Conservation (phyloP, 176 grass and related monocot species). For the Tuctoria greenei region DNA sequence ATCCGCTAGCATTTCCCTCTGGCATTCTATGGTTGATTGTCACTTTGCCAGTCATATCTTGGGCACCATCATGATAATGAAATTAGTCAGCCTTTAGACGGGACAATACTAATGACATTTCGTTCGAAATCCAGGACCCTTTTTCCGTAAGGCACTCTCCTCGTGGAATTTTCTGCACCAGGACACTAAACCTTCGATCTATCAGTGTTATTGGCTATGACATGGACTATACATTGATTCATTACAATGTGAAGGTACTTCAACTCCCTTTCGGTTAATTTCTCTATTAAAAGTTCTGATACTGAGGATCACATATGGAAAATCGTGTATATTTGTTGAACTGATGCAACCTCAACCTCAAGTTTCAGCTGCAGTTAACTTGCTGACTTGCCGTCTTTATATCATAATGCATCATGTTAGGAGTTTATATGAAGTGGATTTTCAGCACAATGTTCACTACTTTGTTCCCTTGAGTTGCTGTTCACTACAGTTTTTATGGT, state of each 20-base stretch:
- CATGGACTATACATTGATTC: constrained; percentile 97
- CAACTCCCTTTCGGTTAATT: constrained; percentile 11
- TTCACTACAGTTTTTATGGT: constrained; percentile 9
- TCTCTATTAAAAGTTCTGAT: constrained; percentile 10
- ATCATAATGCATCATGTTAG: not conserved
- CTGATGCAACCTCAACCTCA: constrained; percentile 6
- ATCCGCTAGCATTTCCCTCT: constrained; percentile 9
- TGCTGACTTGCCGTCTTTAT: not conserved
- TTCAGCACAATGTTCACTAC: not conserved
- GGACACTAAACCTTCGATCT: constrained; percentile 91
- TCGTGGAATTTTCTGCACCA: constrained; percentile 90
- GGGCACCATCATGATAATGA: constrained; percentile 9
- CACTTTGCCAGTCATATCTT: not conserved
- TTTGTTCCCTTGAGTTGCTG: not conserved
- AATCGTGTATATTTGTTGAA: not conserved
- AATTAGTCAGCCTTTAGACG: constrained; percentile 12
- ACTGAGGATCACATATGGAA: not conserved
- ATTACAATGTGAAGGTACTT: constrained; percentile 95
- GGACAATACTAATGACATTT: constrained; percentile 11
- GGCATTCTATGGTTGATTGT: constrained; percentile 12
- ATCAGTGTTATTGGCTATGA: constrained; percentile 92
- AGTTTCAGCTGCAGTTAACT: not conserved
- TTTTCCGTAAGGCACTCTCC: constrained; percentile 77
- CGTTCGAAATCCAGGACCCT: constrained; percentile 61
- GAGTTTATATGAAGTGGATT: not conserved